Evolutionary conservation across 2,329 filamentous ascomycete species (phyloP), one percentile per base, ranked within the genome.

Genomic region (Byssoonygena ceratinophila): DNA sequence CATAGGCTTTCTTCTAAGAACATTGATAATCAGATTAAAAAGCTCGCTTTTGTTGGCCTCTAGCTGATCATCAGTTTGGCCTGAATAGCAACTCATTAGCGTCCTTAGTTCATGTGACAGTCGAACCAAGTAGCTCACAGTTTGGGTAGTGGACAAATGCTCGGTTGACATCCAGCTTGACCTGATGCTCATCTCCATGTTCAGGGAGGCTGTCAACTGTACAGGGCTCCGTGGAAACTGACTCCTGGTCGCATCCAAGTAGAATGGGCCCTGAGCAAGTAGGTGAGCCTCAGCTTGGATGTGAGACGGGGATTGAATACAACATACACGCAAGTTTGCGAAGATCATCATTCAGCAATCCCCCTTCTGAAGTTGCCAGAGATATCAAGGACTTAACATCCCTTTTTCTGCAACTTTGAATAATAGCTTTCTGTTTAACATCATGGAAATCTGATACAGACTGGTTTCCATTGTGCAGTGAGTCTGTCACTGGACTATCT

Each of bases 141-240:
- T 80, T 78, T 11, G 92, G 92, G 67, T 98, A 98, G 72, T 96
- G 94, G 55, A 97, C 85, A 69, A 98, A 98, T n/a, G 92, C 90
- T 52, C 92, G 80, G 69, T 96, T 82, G 52, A 98, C 92, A 66
- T 98, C 92, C 45, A 97, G 77, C 63, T 83, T 79, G 36, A 98
- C 89, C 70, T 98, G 92, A 46, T 85, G 82, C 68, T 98, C 92
- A 62, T 98, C 92, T 31, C 73, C 74, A 69, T 98, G 92, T n/a
- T 70, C 76, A 27, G 84, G 79, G 37, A 95, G 72, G n/a, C 74
- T 64, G 16, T 55, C 40, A 14, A 36, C 27, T 14, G 4, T n/a
- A 16, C 12, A 25, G 8, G 27, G 20, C 22, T 62, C 53, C 49
- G 53, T 49, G n/a, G 51, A 44, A 25, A 48, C 34, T 51, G 49